Evolutionary conservation across 306 rosid species (phyloP), one percentile per base, ranked within the genome.

Genomic region (Fagus sylvatica): DNA sequence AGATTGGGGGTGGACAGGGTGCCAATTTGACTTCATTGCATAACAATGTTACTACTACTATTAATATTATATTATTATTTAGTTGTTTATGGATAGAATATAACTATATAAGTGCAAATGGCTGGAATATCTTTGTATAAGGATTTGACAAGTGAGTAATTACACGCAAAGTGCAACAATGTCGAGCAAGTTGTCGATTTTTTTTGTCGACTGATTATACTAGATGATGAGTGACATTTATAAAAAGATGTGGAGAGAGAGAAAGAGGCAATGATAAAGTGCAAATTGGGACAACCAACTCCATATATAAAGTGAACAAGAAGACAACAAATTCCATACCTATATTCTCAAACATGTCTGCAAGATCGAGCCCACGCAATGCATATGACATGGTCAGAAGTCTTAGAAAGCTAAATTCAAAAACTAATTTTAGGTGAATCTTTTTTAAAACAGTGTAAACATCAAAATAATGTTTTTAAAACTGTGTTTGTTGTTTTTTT

Each of bases 81-180:
- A 6, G 30, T 48, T 3, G 7, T 17, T 15, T 1, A 33, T 56
- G 61, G 8, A 43, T 56, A 32, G 28, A 66, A 77, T 11, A 43
- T 22, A 22, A 22, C 28, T 22, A 22, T 28, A 48, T 33, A 78
- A 39, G 19, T 17, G 4, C 17, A 60, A 13, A 48, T 34, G 64
- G n/a, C 22, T 33, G 19, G 42, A 19, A 15, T 77, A 22, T 19
- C 40, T 51, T 51, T 48, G 8, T 53, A 71, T 17, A 40, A 19
- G 13, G 60, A 60, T 39, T 55, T 41, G 70, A 61, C 28, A 42
- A 72, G 33, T 17, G 76, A 64, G 82, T 79, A 40, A 62, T 64
- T 53, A 42, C 74, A 65, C 83, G 79, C 70, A 66, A 79, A 79
- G 83, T 73, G 78, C 53, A 54, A 49, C 53, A 71, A n/a, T 8